Evolutionary conservation across 164 flowering plant genomes (phyloP), one percentile per base, ranked within the genome.

Genomic region (Umbellularia californica): DNA sequence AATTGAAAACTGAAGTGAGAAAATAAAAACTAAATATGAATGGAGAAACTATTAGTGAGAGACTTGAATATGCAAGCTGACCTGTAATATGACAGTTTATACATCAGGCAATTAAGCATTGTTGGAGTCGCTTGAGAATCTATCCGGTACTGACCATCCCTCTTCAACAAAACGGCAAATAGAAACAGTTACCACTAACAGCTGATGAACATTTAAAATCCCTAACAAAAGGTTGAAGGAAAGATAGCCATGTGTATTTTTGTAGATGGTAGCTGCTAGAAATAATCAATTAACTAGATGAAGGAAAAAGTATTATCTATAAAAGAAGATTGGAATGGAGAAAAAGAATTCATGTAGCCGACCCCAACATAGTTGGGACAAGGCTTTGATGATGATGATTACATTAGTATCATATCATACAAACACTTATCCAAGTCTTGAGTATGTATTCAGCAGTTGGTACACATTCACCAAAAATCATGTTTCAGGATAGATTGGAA

Each of bases 11-110:
- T 51, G 62, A 50, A 25, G 63, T 51, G 50, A 41, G 5, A 60
- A 11, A 10, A 13, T 47, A 19, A 24, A 51, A 58, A 67, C 47
- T 41, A 30, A 72, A 23, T 51, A 30, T 33, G 72, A 3, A 66
- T 20, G 47, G n/a, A 58, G 35, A 23, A 76, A 75, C 62, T 68
- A 47, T 70, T 50, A 76, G 62, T 23, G 58, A 58, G 73, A 27
- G 35, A 28, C 15, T 47, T 68, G 3, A 24, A 69, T 23, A 65
- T n/a, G 75, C 68, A 72, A 68, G 13, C 81, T 73, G 3, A 94
- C 99, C 99, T 94, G 89, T 86, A 96, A 83, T 96, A 96, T 7
- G 95, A 91, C n/a, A 96, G 93, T 74, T 91, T 96, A 86, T 96
- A 94, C 99, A 96, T 92, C 75, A 96, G 97, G 77, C 88, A 81